Percentiles rank a stretch among this genome's conserved stretches.
phyloP scores from a whole-genome alignment of 495 filamentous ascomycete species.

The Xylaria scruposa region DNA sequence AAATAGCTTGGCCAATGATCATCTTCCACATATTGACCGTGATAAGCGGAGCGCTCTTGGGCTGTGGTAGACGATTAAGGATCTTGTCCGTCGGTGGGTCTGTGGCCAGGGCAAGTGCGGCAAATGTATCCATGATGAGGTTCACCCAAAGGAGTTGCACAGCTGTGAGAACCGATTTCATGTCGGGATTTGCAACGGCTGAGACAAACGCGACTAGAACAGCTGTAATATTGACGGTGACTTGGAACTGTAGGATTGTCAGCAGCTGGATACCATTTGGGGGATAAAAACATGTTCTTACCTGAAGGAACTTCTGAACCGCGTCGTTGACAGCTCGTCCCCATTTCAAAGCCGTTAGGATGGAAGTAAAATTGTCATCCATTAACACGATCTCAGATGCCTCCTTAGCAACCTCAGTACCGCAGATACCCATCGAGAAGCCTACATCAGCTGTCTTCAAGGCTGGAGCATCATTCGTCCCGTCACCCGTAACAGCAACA shows the following conservation, averaged over 20 bases:
- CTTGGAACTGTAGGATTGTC: constrained; percentile 72
- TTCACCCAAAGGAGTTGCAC: constrained; percentile 93
- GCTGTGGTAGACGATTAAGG: constrained; percentile 76
- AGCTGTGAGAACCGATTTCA: constrained; percentile 79
- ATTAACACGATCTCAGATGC: constrained; percentile 93
- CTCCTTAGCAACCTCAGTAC: constrained; percentile 92
- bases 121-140: constrained; percentile 95
- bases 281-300: constrained; percentile 37
- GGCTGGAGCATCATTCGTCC: constrained; percentile 90
- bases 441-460: constrained; percentile 88
- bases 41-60: constrained; percentile 78
- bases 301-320: constrained; percentile 88
- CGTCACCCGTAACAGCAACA: constrained; percentile 92
- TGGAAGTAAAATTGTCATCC: constrained; percentile 92
- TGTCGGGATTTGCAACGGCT: constrained; percentile 67
- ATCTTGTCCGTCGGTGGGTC: constrained; percentile 76
- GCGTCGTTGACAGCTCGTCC: constrained; percentile 88
- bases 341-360: constrained; percentile 88
- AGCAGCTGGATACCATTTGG: constrained; percentile 1
- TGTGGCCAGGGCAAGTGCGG: constrained; percentile 88
- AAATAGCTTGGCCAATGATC: constrained; percentile 86
- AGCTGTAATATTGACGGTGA: constrained; percentile 90
- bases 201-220: constrained; percentile 85
- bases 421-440: constrained; percentile 90
- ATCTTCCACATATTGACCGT: constrained; percentile 91